Evolutionary conservation across 1,139 yeast genomes (phyloP).

Genomic region (Geotrichum aggregatum): DNA sequence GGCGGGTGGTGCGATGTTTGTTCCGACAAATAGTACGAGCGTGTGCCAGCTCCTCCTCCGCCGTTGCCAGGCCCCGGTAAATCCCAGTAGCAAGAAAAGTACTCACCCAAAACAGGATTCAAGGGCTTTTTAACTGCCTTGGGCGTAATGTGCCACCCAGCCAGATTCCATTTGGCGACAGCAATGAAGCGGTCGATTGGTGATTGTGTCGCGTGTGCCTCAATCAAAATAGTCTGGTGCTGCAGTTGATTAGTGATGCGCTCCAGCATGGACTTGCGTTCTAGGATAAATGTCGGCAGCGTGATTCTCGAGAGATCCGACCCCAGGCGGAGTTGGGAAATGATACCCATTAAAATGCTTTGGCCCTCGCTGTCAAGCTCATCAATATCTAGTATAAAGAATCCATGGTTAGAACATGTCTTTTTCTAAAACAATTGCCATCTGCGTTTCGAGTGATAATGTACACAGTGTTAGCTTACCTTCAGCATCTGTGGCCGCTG

Average conservation of each 20-base stretch:
- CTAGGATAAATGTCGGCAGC: constrained; percentile 88
- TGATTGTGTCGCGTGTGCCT: constrained; percentile 58
- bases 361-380: constrained; percentile 90
- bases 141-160: constrained; percentile 98
- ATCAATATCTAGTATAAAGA: constrained; percentile 59
- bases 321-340: constrained; percentile 88
- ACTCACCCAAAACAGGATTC: constrained; percentile 90
- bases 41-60: too few relatives aligned
- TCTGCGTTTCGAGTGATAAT: neutral
- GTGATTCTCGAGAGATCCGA: constrained; percentile 87
- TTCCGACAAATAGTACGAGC: constrained; percentile 85
- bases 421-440: too few relatives aligned
- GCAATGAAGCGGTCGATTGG: constrained; percentile 63
- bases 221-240: constrained; percentile 69
- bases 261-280: constrained; percentile 93
- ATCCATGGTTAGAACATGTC: neutral
- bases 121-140: constrained; percentile 96
- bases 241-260: constrained; percentile 86
- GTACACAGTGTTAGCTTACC: neutral
- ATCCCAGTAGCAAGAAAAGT: constrained; percentile 90
- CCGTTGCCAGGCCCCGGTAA: too few relatives aligned
- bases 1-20: constrained; percentile 98
- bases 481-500: constrained; percentile 2
- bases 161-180: constrained; percentile 81
- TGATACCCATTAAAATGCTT: constrained; percentile 77